Evolutionary conservation across 148 eudicot genomes (phyloP), one percentile per base, ranked within the genome.

Genomic region (Camellia granthamiana): DNA sequence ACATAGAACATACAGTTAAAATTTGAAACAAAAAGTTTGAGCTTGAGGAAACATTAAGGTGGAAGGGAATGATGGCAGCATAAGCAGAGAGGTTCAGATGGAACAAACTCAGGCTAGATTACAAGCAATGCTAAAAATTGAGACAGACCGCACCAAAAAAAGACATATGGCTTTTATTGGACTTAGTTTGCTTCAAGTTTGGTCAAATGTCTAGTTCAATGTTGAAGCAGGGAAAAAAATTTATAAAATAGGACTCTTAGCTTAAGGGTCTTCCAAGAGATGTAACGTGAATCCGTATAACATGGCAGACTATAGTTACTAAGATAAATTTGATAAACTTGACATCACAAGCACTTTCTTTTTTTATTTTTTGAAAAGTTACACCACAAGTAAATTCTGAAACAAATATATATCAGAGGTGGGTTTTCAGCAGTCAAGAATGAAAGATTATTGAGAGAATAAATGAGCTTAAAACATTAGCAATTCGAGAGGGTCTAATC

Each of bases 261-360:
- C 78, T 76, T 14, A 30, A 61, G 23, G 7, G 12, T 61, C 56
- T 21, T 61, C 42, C 13, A 43, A 75, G 12, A 16, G 7, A n/a
- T 60, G 23, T 43, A 58, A 42, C 52, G 46, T 18, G 14, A 69
- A 47, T 69, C 73, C 13, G 44, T 47, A 41, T 47, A 70, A 70
- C 13, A 46, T 62, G 13, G 46, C 59, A 72, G 30, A 47, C 1
- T n/a, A 52, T 38, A 72, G 44, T 21, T 6, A 8, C 58, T 63
- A 21, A 75, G 12, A 75, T 10, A 58, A 51, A 77, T 52, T 65
- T 51, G 21, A 47, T 77, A 60, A 77, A 68, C 4, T 30, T 66
- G 52, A 52, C 46, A 13, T 42, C 42, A 64, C 61, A 77, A 63
- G 43, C 7, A 75, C 19, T 30, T 30, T 30, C 38, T 30, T 30